Evolutionary conservation across 768 basidiomycete species (phyloP).

Genomic region (Boletus vermiculosoides): DNA sequence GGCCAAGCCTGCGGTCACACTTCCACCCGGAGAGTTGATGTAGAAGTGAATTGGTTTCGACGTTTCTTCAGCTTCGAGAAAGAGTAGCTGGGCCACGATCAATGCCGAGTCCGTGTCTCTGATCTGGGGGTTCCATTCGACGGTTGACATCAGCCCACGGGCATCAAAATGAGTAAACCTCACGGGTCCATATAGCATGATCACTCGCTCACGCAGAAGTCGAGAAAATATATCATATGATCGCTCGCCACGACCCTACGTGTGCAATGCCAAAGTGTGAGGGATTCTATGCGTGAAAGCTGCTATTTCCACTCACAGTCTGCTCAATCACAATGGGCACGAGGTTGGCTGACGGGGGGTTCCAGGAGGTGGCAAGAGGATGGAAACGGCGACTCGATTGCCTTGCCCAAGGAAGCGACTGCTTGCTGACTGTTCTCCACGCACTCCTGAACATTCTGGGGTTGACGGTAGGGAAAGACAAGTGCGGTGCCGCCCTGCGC

Average conservation of each 20-base stretch:
- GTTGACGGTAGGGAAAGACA: slow-evolving; percentile 3
- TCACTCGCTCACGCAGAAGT: slow-evolving; percentile 87
- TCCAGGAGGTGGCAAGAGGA: slow-evolving; percentile 47
- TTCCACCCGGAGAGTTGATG: slow-evolving; percentile 96
- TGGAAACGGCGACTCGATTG: slow-evolving; percentile 47
- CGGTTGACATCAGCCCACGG: slow-evolving; percentile 12
- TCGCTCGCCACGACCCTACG: slow-evolving; percentile 78
- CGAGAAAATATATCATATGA: slow-evolving; percentile 97
- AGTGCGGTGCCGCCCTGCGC: neutral
- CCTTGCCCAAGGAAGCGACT: slow-evolving; percentile 9
- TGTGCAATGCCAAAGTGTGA: slow-evolving; percentile 15
- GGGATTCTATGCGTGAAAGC: slow-evolving; percentile 8
- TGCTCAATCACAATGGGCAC: slow-evolving; percentile 95
- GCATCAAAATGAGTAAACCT: slow-evolving; percentile 29
- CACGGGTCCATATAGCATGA: slow-evolving; percentile 93
- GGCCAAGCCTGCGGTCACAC: slow-evolving; percentile 92
- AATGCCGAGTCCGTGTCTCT: slow-evolving; percentile 87
- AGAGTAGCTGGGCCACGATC: slow-evolving; percentile 88
- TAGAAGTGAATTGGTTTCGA: slow-evolving; percentile 94
- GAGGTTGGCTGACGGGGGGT: slow-evolving; percentile 55
- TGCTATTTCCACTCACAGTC: slow-evolving; percentile 52
- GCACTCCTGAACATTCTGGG: slow-evolving; percentile 30
- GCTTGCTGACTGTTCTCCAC: slow-evolving; percentile 24
- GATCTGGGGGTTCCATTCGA: slow-evolving; percentile 52
- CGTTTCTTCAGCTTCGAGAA: slow-evolving; percentile 94